Conservation (phyloP, 176 grass and related monocot genomes). For the Aegilops bicornis region DNA sequence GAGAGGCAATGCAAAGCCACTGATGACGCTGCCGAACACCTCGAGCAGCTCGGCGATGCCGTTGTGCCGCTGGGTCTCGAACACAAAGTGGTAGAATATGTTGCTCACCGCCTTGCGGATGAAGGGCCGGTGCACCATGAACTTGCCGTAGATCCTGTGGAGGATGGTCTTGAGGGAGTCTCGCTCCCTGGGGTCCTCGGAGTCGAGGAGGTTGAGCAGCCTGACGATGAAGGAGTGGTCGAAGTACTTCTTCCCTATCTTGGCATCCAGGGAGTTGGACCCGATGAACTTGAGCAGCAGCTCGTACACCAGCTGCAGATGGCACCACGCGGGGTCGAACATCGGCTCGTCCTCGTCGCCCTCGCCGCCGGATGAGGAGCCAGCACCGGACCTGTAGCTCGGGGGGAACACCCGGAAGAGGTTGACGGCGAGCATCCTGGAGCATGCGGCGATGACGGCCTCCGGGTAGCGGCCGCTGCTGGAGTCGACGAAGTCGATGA, state of each 20-base stretch:
- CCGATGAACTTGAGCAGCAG: conserved; percentile 89
- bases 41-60: conserved; percentile 95
- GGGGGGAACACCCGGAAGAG: conserved; percentile 86
- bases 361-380: conserved; percentile 46
- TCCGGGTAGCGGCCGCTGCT: conserved; percentile 57
- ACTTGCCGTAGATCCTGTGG: conserved; percentile 94
- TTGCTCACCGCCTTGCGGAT: conserved; percentile 90
- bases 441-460: conserved; percentile 58
- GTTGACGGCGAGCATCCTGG: conserved; percentile 87
- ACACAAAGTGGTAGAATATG: conserved; percentile 94
- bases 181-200: conserved; percentile 91
- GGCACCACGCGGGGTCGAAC: conserved; percentile 93
- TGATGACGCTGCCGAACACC: conserved; percentile 92
- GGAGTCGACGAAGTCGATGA: conserved; percentile 74
- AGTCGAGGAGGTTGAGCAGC: conserved; percentile 90
- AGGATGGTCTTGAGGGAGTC: conserved; percentile 94
- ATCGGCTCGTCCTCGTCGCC: conserved; percentile 89
- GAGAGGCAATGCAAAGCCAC: conserved; percentile 87
- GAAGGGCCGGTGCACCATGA: conserved; percentile 98
- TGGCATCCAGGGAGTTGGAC: conserved; percentile 76
- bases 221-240: conserved; percentile 86
- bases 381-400: conserved; percentile 43
- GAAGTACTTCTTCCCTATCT: conserved; percentile 90
- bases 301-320: conserved; percentile 97
- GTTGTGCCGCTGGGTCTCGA: conserved; percentile 82